A percentile compares a stretch with the other conserved stretches of the same genome.
phyloP scores from a whole-genome alignment of 2,329 filamentous ascomycete genomes.

The Zopfia rhizophila region DNA sequence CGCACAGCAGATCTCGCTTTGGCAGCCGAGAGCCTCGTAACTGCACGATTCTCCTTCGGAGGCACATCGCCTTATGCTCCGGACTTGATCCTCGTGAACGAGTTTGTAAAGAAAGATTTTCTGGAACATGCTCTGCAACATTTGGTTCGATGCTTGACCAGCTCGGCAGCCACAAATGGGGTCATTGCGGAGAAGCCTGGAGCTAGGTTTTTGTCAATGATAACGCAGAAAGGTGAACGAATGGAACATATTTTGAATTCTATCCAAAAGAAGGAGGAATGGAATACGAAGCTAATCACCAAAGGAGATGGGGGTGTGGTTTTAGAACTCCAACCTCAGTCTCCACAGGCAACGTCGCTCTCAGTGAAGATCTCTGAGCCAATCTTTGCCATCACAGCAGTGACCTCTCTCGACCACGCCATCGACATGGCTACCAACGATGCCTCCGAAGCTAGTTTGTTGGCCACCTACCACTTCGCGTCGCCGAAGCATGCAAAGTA shows the following conservation, averaged over 20 bases:
- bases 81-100: constrained; percentile 72
- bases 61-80: constrained; percentile 70
- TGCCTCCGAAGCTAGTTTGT: constrained; percentile 37
- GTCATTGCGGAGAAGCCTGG: not conserved
- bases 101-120: constrained; percentile 67
- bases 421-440: constrained; percentile 58
- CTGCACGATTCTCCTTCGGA: constrained; percentile 65
- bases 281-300: constrained; percentile 33
- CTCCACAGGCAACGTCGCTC: constrained; percentile 15
- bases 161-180: not conserved
- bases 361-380: constrained; percentile 54
- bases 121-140: constrained; percentile 60
- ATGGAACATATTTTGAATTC: too few species aligned
- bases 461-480: constrained; percentile 66
- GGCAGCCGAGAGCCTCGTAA: constrained; percentile 65
- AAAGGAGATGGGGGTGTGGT: constrained; percentile 37
- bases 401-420: constrained; percentile 65
- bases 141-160: constrained; percentile 39
- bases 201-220: too few species aligned
- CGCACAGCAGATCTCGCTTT: constrained; percentile 65
- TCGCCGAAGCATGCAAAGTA: constrained; percentile 65
- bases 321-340: constrained; percentile 38
- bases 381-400: constrained; percentile 58
- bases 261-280: constrained; percentile 28
- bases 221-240: too few species aligned